phyloP scores from a whole-genome alignment of 2,329 filamentous ascomycete species.

The Penicillium griseofulvum region DNA sequence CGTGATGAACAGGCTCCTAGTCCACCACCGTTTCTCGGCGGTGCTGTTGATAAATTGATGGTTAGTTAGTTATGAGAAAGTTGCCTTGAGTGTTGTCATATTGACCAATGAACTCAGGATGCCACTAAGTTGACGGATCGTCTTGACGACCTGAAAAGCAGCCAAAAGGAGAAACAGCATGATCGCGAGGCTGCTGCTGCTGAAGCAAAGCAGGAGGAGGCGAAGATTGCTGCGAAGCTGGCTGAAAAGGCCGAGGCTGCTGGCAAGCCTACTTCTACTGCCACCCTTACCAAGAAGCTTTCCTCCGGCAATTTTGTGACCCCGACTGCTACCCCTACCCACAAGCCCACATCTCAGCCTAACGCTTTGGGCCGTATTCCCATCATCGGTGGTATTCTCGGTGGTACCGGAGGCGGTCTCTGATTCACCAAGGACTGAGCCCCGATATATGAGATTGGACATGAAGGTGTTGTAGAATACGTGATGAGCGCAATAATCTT shows the following conservation, averaged over 20 bases:
- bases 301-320: constrained; percentile 24
- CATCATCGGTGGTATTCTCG: constrained; percentile 24
- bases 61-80: constrained; percentile 9
- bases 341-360: constrained; percentile 14
- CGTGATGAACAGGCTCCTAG: constrained; percentile 1
- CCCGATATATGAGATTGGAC: too few species aligned
- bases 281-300: constrained; percentile 7
- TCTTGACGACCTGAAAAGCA: constrained; percentile 9
- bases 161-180: background rate
- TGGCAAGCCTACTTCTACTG: constrained; percentile 9
- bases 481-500: background rate
- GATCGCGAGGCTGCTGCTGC: background rate
- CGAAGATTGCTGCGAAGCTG: background rate
- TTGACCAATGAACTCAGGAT: constrained; percentile 12
- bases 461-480: background rate
- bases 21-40: constrained; percentile 6
- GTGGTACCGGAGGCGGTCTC: constrained; percentile 13
- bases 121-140: constrained; percentile 17
- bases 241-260: constrained; percentile 1
- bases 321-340: constrained; percentile 15
- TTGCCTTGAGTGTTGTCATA: background rate
- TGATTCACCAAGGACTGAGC: constrained; percentile 3
- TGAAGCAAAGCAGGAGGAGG: constrained; percentile 4
- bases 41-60: constrained; percentile 15
- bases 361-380: constrained; percentile 24